Evolutionary conservation across 495 filamentous ascomycete genomes (phyloP), one percentile per base, ranked within the genome.

Genomic region (Talaromyces ruber): DNA sequence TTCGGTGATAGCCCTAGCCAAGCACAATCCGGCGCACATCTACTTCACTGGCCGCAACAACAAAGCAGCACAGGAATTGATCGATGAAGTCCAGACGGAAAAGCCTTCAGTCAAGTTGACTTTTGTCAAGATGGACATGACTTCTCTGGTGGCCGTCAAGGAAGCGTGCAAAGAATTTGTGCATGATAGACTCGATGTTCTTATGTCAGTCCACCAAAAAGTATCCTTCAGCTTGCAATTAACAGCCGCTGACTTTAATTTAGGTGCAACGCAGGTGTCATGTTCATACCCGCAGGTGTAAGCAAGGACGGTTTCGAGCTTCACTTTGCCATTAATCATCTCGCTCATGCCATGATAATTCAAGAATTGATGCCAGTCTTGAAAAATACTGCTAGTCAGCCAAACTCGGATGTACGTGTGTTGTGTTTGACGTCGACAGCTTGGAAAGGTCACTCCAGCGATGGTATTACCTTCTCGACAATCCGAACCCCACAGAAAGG

Each of bases 331-430:
- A 75, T 78, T 45, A 85, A 83, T 68, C 80, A 86, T 64, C 71
- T 84, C 6, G 82, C 82, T 12, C 84, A 86, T 64, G 85, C 85
- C 60, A 66, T 87, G 16, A 70, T 88, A 25, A 83, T 81, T 14
- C 83, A 82, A 61, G 37, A 73, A n/a, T 78, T 61, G 64, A 72
- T 66, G 58, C 74, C 73, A 0, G 63, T 60, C 6, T 60, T 76
- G 12, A 63, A 69, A 7, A 63, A 66, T 22, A 72, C 74, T 2
- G 71, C 74, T 1, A 65, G 63, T 61, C 70, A 66, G 21, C 72
- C 67, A 1, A 72, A 76, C 29, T 69, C 74, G 22, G 74, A 77
- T 55, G 78, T 81, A 8, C 73, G 78, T 0, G 64, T 82, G 16
- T 61, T 82, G n/a, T 67, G 69, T 16, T 57, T 82, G 55, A 68